Evolutionary conservation across 441 rosid genomes (phyloP).

Genomic region (Dalechampia spathulata): DNA sequence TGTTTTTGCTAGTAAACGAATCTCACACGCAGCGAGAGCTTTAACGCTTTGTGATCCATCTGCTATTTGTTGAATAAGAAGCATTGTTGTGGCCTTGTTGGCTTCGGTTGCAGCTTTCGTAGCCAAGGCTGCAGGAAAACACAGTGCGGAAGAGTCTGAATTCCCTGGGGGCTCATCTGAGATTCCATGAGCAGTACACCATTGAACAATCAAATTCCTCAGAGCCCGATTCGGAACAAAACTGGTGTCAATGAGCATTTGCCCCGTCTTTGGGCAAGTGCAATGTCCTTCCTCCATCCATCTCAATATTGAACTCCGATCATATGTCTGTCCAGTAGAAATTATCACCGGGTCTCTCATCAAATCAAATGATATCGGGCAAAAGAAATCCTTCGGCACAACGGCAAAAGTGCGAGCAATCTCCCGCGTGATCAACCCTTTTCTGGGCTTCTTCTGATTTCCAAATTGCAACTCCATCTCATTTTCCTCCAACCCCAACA

Average conservation of each 20-base stretch:
- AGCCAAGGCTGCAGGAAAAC: slow-evolving; percentile 49
- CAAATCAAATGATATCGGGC: slow-evolving; percentile 59
- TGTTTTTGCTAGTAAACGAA: slow-evolving; percentile 76
- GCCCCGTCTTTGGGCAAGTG: slow-evolving; percentile 66
- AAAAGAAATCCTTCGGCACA: slow-evolving; percentile 63
- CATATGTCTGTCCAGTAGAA: slow-evolving; percentile 64
- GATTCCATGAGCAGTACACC: slow-evolving; percentile 72
- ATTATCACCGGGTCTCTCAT: slow-evolving; percentile 60
- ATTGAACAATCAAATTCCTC: slow-evolving; percentile 46
- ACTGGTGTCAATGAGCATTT: slow-evolving; percentile 45
- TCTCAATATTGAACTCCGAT: slow-evolving; percentile 49
- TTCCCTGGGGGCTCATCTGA: slow-evolving; percentile 46
- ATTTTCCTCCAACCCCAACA: slow-evolving; percentile 68
- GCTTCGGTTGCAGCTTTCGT: slow-evolving; percentile 69
- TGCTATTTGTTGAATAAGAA: slow-evolving; percentile 59
- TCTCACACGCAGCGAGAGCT: slow-evolving; percentile 68
- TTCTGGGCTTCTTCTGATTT: slow-evolving; percentile 42
- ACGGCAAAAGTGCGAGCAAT: slow-evolving; percentile 59
- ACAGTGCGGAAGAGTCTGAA: slow-evolving; percentile 39
- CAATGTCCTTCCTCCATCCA: slow-evolving; percentile 56
- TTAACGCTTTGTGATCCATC: slow-evolving; percentile 53
- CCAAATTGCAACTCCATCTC: slow-evolving; percentile 37
- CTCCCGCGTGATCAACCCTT: slow-evolving; percentile 60
- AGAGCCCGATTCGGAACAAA: slow-evolving; percentile 53
- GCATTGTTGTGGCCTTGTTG: slow-evolving; percentile 60